Evolutionary conservation across 2,329 filamentous ascomycete species (phyloP), one percentile per base, ranked within the genome.

Genomic region (Aspergillus oerlinghausenensis): DNA sequence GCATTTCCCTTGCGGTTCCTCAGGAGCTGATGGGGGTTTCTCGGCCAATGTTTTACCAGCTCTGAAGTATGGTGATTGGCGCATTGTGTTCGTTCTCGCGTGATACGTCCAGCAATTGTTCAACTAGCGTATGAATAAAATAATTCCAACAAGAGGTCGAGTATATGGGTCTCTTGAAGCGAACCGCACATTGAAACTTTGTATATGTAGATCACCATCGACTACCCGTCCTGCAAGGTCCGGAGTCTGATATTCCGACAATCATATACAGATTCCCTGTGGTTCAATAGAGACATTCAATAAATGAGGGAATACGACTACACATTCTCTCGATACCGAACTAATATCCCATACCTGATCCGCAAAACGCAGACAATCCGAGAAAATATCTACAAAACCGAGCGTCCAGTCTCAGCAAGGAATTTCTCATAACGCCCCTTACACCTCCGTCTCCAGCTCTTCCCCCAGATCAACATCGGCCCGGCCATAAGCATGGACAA

Each of bases 401-500:
- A 38, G 32, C 53, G 51, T 21, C 51, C 54, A 40, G 60, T 62
- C 48, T 69, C 67, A 0, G 58, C 57, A 50, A 68, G 57, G 55
- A 70, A 70, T 51, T 58, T 52, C 53, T 65, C 61, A 57, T 70
- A 70, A 17, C 63, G 62, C 3, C 19, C 45, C 56, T 67, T 67
- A 48, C 65, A 65, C 5, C 58, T 59, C 26, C 59, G 52, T 19
- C 72, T 62, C 72, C 70, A 74, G 8, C 55, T 55, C 64, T 74
- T 74, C 1, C 72, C 71, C 59, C 66, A 74, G 5, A 67, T 58
- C 2, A 67, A 53, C 64, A 71, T 69, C 3, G 69, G 69, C 3
- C 63, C 59, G 1, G 65, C 70, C 48, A 69, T 61, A 3, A 60
- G 55, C 67, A 59, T 59, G 23, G 63, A 64, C 0, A 60, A 38